Base-by-base conservation (phyloP, 495 filamentous ascomycete species). In the Talaromyces wortmannii region DNA sequence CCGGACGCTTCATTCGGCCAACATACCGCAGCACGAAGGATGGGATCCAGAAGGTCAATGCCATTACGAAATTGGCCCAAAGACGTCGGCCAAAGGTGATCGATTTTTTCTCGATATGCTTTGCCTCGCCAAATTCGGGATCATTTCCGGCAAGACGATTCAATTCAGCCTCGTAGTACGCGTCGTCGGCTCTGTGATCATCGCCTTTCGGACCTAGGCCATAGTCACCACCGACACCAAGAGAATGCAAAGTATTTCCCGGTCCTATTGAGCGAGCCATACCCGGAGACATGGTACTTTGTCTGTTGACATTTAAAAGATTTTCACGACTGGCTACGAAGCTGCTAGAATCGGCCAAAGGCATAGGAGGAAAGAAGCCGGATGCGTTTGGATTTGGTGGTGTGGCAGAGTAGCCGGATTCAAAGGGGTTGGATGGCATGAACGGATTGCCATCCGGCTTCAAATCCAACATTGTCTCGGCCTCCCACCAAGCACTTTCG, bases 401-500 rank as follows among this genome's bases (percentile, higher is more conserved):
- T 30, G 64, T 61, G 13, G 72, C 69, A 31, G 86, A 84, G 63
- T 89, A 91, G 15, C 84, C 83, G 3, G 78, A 81, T 36, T 84
- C 84, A 51, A 88, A 68, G 23, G 57, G 65, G 31, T 65, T 58
- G 40, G 60, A 53, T 61, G 67, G 62, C 64, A 78, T 77, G 13
- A 43, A 48, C 4, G 47, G 33, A 17, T 57, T 53, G 11, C 18
- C 72, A n/a, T 73, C 72, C 0, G 88, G 84, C 67, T 95, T 95
- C 55, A 97, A 70, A 65, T 98, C 94, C 30, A 97, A 84, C 89
- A 96, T 96, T 56, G 83, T 88, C 69, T 98, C 94, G 10, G 92
- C 92, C 69, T 97, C 95, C 92, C 94, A 96, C 94, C 94, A 98
- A 8, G 91, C 85, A 48, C 75, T 82, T 66, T 98, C 94, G 44